Evolutionary conservation across 2,329 filamentous ascomycete genomes (phyloP), one percentile per base, ranked within the genome.

Genomic region (Corniculantispora saksenae): DNA sequence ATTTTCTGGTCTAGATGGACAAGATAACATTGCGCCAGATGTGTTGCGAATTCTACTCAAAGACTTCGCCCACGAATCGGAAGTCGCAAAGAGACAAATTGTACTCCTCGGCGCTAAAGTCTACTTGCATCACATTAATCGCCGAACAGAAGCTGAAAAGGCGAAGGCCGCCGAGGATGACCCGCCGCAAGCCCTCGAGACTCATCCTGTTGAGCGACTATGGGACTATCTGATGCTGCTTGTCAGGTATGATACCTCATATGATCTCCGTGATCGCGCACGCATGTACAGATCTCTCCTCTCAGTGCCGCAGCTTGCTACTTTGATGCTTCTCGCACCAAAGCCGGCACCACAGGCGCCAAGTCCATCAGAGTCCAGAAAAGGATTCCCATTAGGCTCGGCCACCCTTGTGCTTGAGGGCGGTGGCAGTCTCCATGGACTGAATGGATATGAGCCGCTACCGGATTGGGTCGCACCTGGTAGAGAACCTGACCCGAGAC

Each of bases 71-170:
- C 88, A 89, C 67, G 95, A 99, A 78, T 89, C 89, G 1, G 93
- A 97, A 74, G 83, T 89, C 32, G 93, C 93, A 15, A 97, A 97
- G 76, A 85, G 93, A 66, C 95, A 99, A 76, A 96, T 98, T 68
- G 84, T 99, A 19, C 83, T 99, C 1, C 84, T 99, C 3, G 95
- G 92, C 8, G 94, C 95, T n/a, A 98, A 98, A 74, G 93, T 98
- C 1, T 98, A 98, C 74, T 84, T 98, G 19, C 93, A 98, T 72
- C 88, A 96, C 73, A 78, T 98, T 47, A 93, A 93, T 72, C 84
- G 86, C 66, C 83, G 86, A 72, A 80, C 81, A 68, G 78, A 85
- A 70, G 67, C 69, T 9, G 75, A 76, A 45, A 75, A 76, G 58
- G 76, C 77, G 27, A 72, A 75, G 5, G 73, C 73, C 9, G 71